Base-by-base conservation (phyloP, 805 yeast species). In the Metschnikowia similis region DNA sequence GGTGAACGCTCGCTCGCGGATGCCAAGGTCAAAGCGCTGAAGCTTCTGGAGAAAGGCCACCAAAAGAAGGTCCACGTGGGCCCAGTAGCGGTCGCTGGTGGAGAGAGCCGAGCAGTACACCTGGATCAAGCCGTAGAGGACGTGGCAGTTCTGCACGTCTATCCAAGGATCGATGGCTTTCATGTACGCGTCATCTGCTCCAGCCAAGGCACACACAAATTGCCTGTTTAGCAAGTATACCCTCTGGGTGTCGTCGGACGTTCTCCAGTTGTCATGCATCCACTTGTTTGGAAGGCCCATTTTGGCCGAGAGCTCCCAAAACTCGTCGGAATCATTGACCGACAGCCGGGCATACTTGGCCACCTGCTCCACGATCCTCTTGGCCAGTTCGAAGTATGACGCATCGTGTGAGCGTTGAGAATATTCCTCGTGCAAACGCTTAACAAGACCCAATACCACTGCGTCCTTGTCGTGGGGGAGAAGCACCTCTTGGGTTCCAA, bases 301-400 rank as follows among this genome's bases (percentile, higher is more conserved):
- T 42, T 61, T 65, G 9, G 55, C 59, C 4, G 51, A 66, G 46
- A 42, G 56, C 34, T 39, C 56, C 56, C 54, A 66, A 41, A 53
- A 52, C 36, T 41, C 54, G 13, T 48, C 59, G 44, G 53, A 50
- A 43, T 49, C 55, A 21, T 48, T 56, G 26, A 52, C 38, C 6
- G 48, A 52, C 3, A 8, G 30, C 11, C 48, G 48, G 26, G 63
- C 59, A 5, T 49, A 16, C 30, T 54, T 60, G 26, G 59, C 66
- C 1, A 69, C 50, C 2, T 52, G 43, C 31, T 61, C 63, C n/a
- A 68, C 52, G n/a, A 62, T 49, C 13, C 58, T 52, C 34, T 57
- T 61, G 48, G 74, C 69, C 44, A 59, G 58, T n/a, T 69, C 74
- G 11, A 58, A 60, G 50, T 59, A 70, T 46, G 62, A 58, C 0